Evolutionary conservation across 192 early-diverging fungal species (phyloP), one percentile per base, ranked within the genome.

Genomic region (Podochytrium sp.): DNA sequence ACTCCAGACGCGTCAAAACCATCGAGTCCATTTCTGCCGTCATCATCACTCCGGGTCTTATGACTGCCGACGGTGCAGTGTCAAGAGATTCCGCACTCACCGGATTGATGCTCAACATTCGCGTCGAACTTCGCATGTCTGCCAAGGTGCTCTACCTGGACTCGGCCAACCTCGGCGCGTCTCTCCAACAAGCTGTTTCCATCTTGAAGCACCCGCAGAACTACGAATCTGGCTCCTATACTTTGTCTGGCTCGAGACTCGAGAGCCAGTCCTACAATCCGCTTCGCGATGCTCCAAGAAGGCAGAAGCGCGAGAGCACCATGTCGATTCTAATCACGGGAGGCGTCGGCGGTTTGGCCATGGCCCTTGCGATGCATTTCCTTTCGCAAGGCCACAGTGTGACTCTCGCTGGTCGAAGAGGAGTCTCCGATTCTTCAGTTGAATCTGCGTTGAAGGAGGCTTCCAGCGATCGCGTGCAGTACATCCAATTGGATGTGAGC

Each of bases 301-400:
- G 20, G 43, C 43, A 47, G 20, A 47, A 47, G 43, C 7, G 43
- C 43, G 43, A 7, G 10, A 47, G 20, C 10, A 7, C 7, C 10
- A 7, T 47, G 20, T 18, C 18, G 25, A 65, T 65, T 41, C 1
- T 65, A 33, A 41, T 65, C 14, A 65, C 50, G 37, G 63, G 63
- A 25, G 63, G 63, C 18, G 63, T 65, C 29, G 63, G 63, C 16
- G 63, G 63, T 29, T 33, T 65, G 18, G 40, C 63, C 29, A 37
- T 2, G 25, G 63, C 63, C 12, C 40, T 65, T 65, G 63, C 63
- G 14, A 41, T 43, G 23, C 32, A 55, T 65, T 27, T 65, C 20
- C 37, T 65, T 55, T 12, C 20, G 25, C 40, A 25, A 30, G 30
- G 30, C 20, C 50, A 50, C 50, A 65, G 39, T 43, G 63, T 65